Percentiles rank a stretch among this genome's conserved stretches.
Conservation (phyloP, 352 stramenopile genomes). For the Pythium chondricola region DNA sequence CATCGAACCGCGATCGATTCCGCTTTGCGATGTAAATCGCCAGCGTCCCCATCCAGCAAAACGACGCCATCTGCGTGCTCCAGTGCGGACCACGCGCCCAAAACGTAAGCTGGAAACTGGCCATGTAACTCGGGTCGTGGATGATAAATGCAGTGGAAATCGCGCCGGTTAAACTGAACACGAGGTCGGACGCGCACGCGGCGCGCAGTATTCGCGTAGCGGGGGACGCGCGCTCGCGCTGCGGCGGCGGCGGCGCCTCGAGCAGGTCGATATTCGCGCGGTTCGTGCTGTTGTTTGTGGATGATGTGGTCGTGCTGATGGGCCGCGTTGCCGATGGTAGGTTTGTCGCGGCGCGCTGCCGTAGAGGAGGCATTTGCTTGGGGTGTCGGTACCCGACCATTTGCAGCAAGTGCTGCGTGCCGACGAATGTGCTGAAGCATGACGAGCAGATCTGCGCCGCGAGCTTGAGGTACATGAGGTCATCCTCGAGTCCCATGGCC, state of each 20-base stretch:
- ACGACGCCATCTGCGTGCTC: constrained; percentile 71
- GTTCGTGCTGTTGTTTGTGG: constrained; percentile 5
- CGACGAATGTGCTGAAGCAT: constrained; percentile 60
- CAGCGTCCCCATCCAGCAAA: constrained; percentile 71
- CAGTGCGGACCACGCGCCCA: constrained; percentile 66
- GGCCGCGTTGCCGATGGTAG: constrained; percentile 4
- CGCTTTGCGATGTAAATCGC: constrained; percentile 65
- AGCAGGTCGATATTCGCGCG: constrained; percentile 17
- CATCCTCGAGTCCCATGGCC: constrained; percentile 6
- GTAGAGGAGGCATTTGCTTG: constrained; percentile 5
- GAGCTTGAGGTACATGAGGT: constrained; percentile 55
- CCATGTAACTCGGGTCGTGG: constrained; percentile 19
- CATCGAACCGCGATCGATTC: constrained; percentile 52
- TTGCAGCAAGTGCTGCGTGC: constrained; percentile 53
- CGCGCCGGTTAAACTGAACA: constrained; percentile 58
- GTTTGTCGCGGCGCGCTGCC: constrained; percentile 1
- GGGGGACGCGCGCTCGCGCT: constrained; percentile 25
- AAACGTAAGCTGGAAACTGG: constrained; percentile 60
- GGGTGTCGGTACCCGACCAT: constrained; percentile 18
- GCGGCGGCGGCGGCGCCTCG: constrained; percentile 2
- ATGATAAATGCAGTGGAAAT: constrained; percentile 52
- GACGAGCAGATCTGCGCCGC: constrained; percentile 61
- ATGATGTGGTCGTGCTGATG: constrained; percentile 8
- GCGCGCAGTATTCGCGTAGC: constrained; percentile 61
- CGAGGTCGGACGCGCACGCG: constrained; percentile 63